Base-by-base conservation (phyloP, 208 protist species). In the Crithidia bombi region DNA sequence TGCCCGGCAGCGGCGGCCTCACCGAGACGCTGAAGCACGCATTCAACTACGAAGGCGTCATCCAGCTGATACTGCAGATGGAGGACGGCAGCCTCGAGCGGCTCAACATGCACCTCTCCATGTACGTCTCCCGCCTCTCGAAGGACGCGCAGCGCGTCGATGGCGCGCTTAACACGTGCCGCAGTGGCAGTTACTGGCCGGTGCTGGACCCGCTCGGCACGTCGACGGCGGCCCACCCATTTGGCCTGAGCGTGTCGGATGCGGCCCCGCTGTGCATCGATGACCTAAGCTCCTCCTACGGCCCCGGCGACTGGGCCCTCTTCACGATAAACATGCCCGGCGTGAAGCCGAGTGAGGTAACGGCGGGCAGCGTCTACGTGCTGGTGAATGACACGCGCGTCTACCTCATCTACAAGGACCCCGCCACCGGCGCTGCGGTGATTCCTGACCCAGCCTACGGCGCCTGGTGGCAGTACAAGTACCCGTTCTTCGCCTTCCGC, bases 401-500 rank as follows among this genome's bases (percentile, higher is more conserved):
- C 11, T 90, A 85, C 51, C 69, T 93, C 26, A 58, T 84, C 39
- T 90, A 90, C 79, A 68, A 69, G 67, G 80, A 93, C 64, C 75
- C 79, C n/a, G 52, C 35, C 28, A 89, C 82, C 33, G 81, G 83
- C 30, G 68, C 58, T 10, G 28, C 46, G 6, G 64, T 63, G 12
- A 70, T 85, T 15, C 85, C 85, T 19, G 26, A 51, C 36, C 36
- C 46, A 19, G 54, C 28, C 15, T 38, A 43, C 35, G 57, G 77
- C 10, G 86, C 67, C 26, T 95, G 87, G 86, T 95, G 89, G 87
- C 59, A 89, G 73, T 64, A 84, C 70, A 79, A 69, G 41, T 75
- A 88, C 69, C 87, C 89, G 26, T 95, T 88, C 72, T 65, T 95
- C 64, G 76, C 77, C 68, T 95, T 88, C 82, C 84, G 89, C 73